These are phyloP conservation scores for Mycena latifolia DNA, from an alignment of 768 basidiomycete genomes.

Conservation along the genomic window DNA sequence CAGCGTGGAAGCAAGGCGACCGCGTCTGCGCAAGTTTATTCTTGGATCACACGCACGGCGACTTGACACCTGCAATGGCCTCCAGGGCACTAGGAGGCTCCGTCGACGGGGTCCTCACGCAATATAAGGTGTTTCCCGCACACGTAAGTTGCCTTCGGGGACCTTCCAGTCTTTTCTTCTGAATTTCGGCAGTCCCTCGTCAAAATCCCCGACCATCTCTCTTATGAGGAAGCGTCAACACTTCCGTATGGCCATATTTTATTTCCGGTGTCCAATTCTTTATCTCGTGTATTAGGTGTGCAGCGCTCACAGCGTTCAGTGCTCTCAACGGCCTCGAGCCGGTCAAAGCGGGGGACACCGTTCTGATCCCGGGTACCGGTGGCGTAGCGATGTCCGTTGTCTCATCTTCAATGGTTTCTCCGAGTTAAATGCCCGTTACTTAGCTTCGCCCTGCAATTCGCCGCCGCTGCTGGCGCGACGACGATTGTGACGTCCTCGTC, in stretches of 20 bases:
- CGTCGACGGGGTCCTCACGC: conserved; percentile 64
- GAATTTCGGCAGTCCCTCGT: conserved; percentile 61
- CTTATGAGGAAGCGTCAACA: conserved; percentile 74
- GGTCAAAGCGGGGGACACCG: conserved; percentile 61
- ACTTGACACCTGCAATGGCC: conserved; percentile 45
- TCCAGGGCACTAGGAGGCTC: conserved; percentile 56
- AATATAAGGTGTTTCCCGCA: conserved; percentile 65
- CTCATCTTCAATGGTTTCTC: background rate
- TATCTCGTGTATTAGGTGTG: conserved; percentile 49
- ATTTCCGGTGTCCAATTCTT: no score
- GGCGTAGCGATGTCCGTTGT: conserved; percentile 53
- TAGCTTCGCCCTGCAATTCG: conserved; percentile 62
- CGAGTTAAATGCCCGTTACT: no score
- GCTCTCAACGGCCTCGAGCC: conserved; percentile 48
- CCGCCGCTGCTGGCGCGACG: conserved; percentile 60
- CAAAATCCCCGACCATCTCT: conserved; percentile 65
- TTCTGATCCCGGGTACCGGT: conserved; percentile 60
- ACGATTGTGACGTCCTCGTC: conserved; percentile 67
- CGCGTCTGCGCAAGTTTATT: conserved; percentile 68
- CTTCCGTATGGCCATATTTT: conserved; percentile 56
- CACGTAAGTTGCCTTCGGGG: conserved; percentile 43
- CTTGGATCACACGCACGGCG: conserved; percentile 61
- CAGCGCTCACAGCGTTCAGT: conserved; percentile 66
- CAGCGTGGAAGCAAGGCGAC: conserved; percentile 66
- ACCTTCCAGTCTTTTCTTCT: no score